Evolutionary conservation across 371 early-diverging fungal genomes (phyloP).

Genomic region (Amoeboaphelidium occidentale): DNA sequence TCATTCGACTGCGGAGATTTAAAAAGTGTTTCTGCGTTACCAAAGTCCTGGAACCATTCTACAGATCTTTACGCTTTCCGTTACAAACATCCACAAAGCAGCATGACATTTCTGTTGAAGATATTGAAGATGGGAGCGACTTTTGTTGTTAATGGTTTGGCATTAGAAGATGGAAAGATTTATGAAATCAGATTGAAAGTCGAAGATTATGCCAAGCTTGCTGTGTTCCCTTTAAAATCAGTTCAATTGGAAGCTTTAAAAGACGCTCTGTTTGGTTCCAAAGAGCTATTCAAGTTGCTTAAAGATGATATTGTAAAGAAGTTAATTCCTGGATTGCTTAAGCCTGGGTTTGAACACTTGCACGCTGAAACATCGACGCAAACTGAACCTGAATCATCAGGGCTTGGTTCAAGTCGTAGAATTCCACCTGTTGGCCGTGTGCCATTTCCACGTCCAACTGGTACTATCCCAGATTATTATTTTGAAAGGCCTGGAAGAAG

Average conservation of each 20-base stretch:
- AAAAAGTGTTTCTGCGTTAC: no score
- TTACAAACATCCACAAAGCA: conserved; percentile 38
- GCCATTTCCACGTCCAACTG: no score
- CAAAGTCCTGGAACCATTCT: conserved; percentile 36
- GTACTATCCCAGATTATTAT: no score
- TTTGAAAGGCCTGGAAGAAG: no score
- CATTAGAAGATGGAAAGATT: conserved; percentile 18
- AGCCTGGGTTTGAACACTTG: conserved; percentile 26
- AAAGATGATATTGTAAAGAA: conserved; percentile 34
- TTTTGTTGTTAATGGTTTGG: conserved; percentile 34
- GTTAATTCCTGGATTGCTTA: conserved; percentile 34
- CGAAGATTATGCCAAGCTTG: not conserved
- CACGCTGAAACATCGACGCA: no score
- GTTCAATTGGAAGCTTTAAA: no score
- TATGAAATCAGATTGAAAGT: not conserved
- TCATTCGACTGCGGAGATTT: no score
- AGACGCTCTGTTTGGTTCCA: conserved; percentile 15
- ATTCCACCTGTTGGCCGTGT: no score
- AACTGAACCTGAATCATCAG: no score
- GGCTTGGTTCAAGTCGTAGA: no score
- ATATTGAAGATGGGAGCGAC: conserved; percentile 30
- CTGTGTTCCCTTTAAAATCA: conserved; percentile 1
- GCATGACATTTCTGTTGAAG: conserved; percentile 39
- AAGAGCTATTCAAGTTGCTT: conserved; percentile 28
- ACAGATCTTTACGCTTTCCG: conserved; percentile 32